A percentile compares a stretch with the other conserved stretches of the same genome.
These are phyloP conservation scores for Erysimum cheiri DNA, from an alignment of 441 rosid genomes.

Conservation along the genomic window DNA sequence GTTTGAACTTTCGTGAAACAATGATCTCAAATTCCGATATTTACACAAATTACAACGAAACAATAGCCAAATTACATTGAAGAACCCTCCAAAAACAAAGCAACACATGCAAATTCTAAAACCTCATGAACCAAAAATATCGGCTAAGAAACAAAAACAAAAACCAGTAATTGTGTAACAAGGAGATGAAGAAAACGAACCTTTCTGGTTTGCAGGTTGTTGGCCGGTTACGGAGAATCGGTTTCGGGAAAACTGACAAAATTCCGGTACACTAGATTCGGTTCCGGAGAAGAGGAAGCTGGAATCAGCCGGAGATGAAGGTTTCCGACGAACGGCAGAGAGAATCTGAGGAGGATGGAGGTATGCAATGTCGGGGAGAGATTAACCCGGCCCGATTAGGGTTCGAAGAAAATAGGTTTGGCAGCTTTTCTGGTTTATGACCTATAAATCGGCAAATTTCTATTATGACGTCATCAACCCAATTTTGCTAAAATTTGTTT, in stretches of 20 bases:
- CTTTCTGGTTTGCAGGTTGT: conserved; percentile 38
- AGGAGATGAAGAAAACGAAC: conserved; percentile 17
- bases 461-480: conserved; percentile 26
- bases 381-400: conserved; percentile 31
- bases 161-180: background rate
- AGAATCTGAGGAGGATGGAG: background rate
- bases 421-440: conserved; percentile 46
- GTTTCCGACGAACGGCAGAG: conserved; percentile 21
- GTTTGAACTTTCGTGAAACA: background rate
- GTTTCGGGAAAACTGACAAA: conserved; percentile 22
- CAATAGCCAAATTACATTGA: background rate
- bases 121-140: conserved; percentile 29
- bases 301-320: conserved; percentile 18
- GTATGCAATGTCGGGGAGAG: conserved; percentile 31
- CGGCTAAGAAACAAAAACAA: too few relatives aligned
- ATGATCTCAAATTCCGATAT: background rate
- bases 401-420: conserved; percentile 33
- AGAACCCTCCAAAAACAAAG: background rate
- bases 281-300: conserved; percentile 15
- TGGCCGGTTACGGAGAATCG: conserved; percentile 42
- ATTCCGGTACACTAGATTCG: conserved; percentile 32
- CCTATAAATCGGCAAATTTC: conserved; percentile 10
- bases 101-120: conserved; percentile 9
- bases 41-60: background rate
- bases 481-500: conserved; percentile 37